Conservation (phyloP, 345 rosid genomes). For the Acer campestre region DNA sequence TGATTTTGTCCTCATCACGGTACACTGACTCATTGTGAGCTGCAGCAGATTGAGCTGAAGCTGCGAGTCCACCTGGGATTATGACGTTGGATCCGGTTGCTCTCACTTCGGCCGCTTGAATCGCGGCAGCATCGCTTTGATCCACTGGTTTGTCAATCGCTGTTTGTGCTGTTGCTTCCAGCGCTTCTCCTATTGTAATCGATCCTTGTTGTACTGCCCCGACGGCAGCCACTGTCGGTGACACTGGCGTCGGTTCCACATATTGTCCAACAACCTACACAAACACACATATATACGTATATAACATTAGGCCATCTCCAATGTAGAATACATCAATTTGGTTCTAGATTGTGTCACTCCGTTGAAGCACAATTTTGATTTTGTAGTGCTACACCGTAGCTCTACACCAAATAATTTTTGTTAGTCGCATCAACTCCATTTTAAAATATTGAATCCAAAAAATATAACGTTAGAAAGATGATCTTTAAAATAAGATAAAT, state of each 20-base stretch:
- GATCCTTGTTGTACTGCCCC: conserved; percentile 32
- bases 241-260: conserved; percentile 44
- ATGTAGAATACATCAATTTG: too few relatives aligned
- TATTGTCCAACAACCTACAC: conserved; percentile 54
- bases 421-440: too few relatives aligned
- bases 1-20: conserved; percentile 56
- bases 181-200: conserved; percentile 70
- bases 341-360: too few relatives aligned
- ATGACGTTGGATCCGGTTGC: conserved; percentile 54
- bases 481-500: too few relatives aligned
- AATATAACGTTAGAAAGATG: too few relatives aligned
- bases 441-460: too few relatives aligned
- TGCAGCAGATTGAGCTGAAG: conserved; percentile 74
- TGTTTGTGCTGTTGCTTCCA: conserved; percentile 50
- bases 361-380: too few relatives aligned
- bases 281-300: not conserved
- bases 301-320: not conserved
- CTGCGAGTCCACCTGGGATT: conserved; percentile 57
- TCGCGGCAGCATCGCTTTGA: conserved; percentile 71
- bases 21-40: conserved; percentile 41
- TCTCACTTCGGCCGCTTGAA: conserved; percentile 73
- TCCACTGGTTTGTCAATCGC: conserved; percentile 57
- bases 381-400: too few relatives aligned
- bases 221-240: conserved; percentile 14
- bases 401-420: too few relatives aligned